These are phyloP conservation scores for Hypoxylon lenormandii DNA, from an alignment of 495 filamentous ascomycete genomes.

Conservation along the genomic window DNA sequence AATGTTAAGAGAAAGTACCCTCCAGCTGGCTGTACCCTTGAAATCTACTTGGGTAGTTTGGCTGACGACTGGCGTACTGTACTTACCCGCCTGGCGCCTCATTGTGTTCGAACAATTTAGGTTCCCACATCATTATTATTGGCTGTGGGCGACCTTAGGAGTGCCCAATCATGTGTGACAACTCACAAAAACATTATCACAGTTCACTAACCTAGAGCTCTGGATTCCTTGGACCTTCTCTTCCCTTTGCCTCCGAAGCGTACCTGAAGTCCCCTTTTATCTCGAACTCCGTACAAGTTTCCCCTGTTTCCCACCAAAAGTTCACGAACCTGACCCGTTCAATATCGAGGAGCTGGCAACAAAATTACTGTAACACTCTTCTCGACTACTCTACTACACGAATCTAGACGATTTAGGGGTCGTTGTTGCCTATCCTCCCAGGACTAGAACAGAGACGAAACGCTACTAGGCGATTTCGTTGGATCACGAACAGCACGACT, in stretches of 20 bases:
- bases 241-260: conserved; percentile 30
- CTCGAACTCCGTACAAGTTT: conserved; percentile 20
- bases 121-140: conserved; percentile 54
- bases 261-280: conserved; percentile 27
- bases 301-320: conserved; percentile 25
- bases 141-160: conserved; percentile 47
- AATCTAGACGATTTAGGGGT: conserved; percentile 14
- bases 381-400: conserved; percentile 6
- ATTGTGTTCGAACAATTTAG: conserved; percentile 50
- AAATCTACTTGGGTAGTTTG: conserved; percentile 54
- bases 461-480: conserved; percentile 25
- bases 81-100: conserved; percentile 56
- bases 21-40: conserved; percentile 51
- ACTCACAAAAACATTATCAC: conserved; percentile 52
- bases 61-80: conserved; percentile 59
- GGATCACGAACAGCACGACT: conserved; percentile 20
- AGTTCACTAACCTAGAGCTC: conserved; percentile 49
- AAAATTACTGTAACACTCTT: conserved; percentile 18
- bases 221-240: conserved; percentile 43
- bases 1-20: conserved; percentile 56
- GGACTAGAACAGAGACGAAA: conserved; percentile 31
- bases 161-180: conserved; percentile 60
- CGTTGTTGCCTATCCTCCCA: conserved; percentile 6
- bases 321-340: conserved; percentile 30
- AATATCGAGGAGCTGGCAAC: conserved; percentile 30